phyloP scores from a whole-genome alignment of 495 filamentous ascomycete genomes.

The Neurospora sp. region DNA sequence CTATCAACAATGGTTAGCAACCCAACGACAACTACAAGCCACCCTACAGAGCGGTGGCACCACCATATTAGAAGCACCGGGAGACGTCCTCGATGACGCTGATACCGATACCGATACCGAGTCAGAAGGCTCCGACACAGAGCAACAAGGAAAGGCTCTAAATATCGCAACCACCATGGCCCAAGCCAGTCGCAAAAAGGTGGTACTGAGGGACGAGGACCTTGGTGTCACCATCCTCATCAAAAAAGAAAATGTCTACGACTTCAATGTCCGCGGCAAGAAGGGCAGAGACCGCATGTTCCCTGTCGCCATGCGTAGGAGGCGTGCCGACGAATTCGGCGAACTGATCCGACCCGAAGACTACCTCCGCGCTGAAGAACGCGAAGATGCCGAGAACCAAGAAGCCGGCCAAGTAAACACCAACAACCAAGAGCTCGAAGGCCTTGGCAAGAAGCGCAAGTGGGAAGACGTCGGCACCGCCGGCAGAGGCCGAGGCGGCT shows the following conservation, averaged over 20 bases:
- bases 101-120: slow-evolving; percentile 69
- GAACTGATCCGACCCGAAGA: slow-evolving; percentile 90
- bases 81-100: slow-evolving; percentile 74
- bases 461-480: slow-evolving; percentile 63
- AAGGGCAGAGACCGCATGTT: slow-evolving; percentile 92
- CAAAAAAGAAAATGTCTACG: slow-evolving; percentile 76
- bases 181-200: slow-evolving; percentile 70
- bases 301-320: slow-evolving; percentile 69
- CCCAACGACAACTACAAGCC: slow-evolving; percentile 67
- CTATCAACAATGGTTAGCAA: slow-evolving; percentile 87
- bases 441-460: slow-evolving; percentile 84
- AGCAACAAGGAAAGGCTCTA: slow-evolving; percentile 84
- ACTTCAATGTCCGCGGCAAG: slow-evolving; percentile 87
- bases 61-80: slow-evolving; percentile 54
- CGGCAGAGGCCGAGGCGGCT: slow-evolving; percentile 21
- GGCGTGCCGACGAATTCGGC: slow-evolving; percentile 81
- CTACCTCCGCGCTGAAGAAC: slow-evolving; percentile 86
- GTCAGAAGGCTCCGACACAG: slow-evolving; percentile 79
- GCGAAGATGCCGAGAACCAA: slow-evolving; percentile 66
- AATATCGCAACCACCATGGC: slow-evolving; percentile 77
- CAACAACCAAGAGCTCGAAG: slow-evolving; percentile 41
- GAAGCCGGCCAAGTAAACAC: slow-evolving; percentile 34
- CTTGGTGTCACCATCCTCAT: slow-evolving; percentile 84
- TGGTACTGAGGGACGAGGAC: slow-evolving; percentile 73
- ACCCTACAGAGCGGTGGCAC: slow-evolving; percentile 59